These are phyloP conservation scores for Desmodesmus armatus DNA, from an alignment of 139 green algal species.

Conservation along the genomic window DNA sequence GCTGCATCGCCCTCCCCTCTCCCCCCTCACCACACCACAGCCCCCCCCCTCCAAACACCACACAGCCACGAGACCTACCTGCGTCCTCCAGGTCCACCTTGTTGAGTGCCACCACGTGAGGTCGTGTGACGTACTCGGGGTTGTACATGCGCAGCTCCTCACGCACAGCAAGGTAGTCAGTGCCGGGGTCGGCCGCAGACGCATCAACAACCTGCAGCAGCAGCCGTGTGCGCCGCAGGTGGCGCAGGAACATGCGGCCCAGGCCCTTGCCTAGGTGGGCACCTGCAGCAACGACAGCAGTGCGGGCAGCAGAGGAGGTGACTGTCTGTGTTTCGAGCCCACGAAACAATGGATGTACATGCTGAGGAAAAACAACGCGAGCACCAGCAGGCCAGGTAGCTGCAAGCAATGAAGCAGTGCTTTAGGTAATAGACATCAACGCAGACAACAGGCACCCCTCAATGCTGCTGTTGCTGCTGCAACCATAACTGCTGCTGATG, in stretches of 20 bases:
- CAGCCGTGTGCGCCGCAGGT: constrained; percentile 79
- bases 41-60: neutral
- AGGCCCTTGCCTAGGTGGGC: constrained; percentile 80
- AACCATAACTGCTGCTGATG: constrained; percentile 35
- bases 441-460: neutral
- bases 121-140: constrained; percentile 82
- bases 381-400: too few species aligned
- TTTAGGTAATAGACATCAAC: too few species aligned
- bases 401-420: too few species aligned
- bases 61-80: neutral
- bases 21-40: neutral
- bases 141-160: constrained; percentile 96
- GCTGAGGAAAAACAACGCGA: too few species aligned
- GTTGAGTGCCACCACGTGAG: constrained; percentile 87
- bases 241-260: constrained; percentile 89
- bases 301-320: too few species aligned
- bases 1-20: neutral
- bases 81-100: constrained; percentile 82
- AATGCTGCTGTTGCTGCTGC: neutral
- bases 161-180: constrained; percentile 80
- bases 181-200: constrained; percentile 67
- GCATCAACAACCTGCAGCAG: constrained; percentile 89
- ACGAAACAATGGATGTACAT: too few species aligned
- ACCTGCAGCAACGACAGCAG: too few species aligned
- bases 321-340: too few species aligned